These are phyloP conservation scores for Neurospora tetrasperma DNA, from an alignment of 495 filamentous ascomycete genomes.

Conservation along the genomic window DNA sequence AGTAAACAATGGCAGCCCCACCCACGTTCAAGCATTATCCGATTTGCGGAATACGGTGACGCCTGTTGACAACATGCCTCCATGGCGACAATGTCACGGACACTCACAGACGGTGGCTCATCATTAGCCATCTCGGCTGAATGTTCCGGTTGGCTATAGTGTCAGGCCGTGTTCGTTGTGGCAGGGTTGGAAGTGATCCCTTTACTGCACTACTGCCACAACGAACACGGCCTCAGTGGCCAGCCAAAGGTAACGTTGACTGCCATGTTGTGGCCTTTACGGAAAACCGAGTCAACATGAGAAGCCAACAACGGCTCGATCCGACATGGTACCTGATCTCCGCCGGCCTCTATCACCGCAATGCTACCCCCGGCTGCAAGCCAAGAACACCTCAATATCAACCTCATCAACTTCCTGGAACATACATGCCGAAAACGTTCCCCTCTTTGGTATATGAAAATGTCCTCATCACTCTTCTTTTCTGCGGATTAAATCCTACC, in stretches of 20 bases:
- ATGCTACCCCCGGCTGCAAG: slow-evolving; percentile 9
- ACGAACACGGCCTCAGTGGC: too few relatives aligned
- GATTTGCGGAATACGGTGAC: not conserved
- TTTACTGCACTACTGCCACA: too few relatives aligned
- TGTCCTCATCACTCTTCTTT: not conserved
- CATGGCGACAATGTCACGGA: not conserved
- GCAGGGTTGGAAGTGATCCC: too few relatives aligned
- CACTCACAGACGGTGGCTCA: not conserved
- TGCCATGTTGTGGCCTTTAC: not conserved
- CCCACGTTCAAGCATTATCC: not conserved
- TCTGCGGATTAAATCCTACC: not conserved
- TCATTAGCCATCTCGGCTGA: slow-evolving; percentile 26
- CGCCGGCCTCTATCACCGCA: not conserved
- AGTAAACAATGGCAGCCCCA: not conserved
- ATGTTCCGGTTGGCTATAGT: slow-evolving; percentile 7
- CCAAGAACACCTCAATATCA: slow-evolving; percentile 9
- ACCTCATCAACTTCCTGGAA: slow-evolving; percentile 3
- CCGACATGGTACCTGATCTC: not conserved
- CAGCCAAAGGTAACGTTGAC: slow-evolving; percentile 13
- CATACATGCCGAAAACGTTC: slow-evolving; percentile 15
- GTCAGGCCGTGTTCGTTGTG: too few relatives aligned
- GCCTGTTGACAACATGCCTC: not conserved
- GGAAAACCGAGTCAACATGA: too few relatives aligned
- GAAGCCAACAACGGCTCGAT: not conserved
- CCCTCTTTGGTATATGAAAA: slow-evolving; percentile 11